phyloP scores from a whole-genome alignment of 2,329 filamentous ascomycete species.

The Alternaria hordeiaustralica region DNA sequence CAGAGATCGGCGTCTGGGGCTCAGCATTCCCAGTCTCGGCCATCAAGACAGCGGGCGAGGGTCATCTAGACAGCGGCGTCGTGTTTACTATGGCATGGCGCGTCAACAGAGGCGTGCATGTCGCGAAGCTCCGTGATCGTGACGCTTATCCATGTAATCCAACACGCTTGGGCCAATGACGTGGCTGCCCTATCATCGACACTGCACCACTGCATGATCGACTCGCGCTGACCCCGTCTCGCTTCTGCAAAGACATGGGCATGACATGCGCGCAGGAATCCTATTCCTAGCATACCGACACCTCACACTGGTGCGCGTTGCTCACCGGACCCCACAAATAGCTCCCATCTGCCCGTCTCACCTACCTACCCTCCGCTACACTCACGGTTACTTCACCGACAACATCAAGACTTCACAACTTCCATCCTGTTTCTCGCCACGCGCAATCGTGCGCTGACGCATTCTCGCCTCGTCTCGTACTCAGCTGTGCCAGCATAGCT shows the following conservation, averaged over 20 bases:
- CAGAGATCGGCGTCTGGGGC: conserved; percentile 24
- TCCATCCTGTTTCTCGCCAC: not conserved
- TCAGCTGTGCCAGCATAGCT: conserved; percentile 11
- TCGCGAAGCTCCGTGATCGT: conserved; percentile 7
- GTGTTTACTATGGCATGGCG: conserved; percentile 12
- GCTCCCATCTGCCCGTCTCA: not conserved
- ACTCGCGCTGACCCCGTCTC: not conserved
- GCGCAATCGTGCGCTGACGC: conserved; percentile 12
- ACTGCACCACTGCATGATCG: not conserved
- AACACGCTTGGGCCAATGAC: conserved; percentile 19
- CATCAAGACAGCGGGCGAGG: conserved; percentile 28
- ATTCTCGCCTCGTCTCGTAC: conserved; percentile 7
- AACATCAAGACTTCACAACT: not conserved
- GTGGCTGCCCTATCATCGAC: conserved; percentile 3
- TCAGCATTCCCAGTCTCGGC: conserved; percentile 37
- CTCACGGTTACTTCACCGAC: not conserved
- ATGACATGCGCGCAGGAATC: not conserved
- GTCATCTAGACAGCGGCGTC: conserved; percentile 25
- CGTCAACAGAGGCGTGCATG: conserved; percentile 1
- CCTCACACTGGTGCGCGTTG: not conserved
- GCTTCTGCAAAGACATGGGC: not conserved
- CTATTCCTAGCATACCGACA: not conserved
- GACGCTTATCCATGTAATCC: conserved; percentile 13
- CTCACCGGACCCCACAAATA: not conserved
- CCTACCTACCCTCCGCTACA: not conserved